These are phyloP conservation scores for Arabidopsis lyrata DNA, from an alignment of 441 rosid genomes.

Conservation along the genomic window DNA sequence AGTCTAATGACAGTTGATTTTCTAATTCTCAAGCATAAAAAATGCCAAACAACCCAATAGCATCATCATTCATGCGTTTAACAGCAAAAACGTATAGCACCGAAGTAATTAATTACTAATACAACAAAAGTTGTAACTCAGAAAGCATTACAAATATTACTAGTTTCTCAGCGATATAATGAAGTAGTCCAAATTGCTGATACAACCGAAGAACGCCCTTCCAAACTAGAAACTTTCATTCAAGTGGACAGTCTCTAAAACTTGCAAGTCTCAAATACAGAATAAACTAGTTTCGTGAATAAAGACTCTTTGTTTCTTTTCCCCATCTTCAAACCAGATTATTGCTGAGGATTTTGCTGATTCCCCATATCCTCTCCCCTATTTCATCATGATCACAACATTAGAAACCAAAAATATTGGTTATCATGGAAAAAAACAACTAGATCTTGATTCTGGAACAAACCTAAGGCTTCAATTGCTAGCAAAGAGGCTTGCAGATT, in stretches of 20 bases:
- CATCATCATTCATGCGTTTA: too few species aligned
- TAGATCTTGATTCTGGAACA: constrained; percentile 10
- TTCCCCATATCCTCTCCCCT: constrained; percentile 38
- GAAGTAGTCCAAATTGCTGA: not conserved
- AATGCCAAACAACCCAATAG: too few species aligned
- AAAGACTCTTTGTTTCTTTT: not conserved
- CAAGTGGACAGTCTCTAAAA: not conserved
- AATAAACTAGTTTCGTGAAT: not conserved
- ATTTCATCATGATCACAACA: constrained; percentile 17
- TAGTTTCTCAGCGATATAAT: not conserved
- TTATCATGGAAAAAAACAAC: not conserved
- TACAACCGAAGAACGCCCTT: not conserved
- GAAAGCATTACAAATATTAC: not conserved
- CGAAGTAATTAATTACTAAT: not conserved
- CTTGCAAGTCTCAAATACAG: constrained; percentile 5
- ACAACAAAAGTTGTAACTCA: not conserved
- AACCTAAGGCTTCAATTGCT: constrained; percentile 30
- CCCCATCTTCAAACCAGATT: constrained; percentile 1
- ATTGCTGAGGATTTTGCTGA: constrained; percentile 37
- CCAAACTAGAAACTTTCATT: not conserved
- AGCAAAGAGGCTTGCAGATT: constrained; percentile 30
- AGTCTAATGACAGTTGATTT: too few species aligned
- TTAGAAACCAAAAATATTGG: not conserved
- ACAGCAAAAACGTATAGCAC: not conserved
- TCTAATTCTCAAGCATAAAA: too few species aligned